Base-by-base conservation (phyloP, 2,329 filamentous ascomycete species). In the Colletotrichum acutatum region DNA sequence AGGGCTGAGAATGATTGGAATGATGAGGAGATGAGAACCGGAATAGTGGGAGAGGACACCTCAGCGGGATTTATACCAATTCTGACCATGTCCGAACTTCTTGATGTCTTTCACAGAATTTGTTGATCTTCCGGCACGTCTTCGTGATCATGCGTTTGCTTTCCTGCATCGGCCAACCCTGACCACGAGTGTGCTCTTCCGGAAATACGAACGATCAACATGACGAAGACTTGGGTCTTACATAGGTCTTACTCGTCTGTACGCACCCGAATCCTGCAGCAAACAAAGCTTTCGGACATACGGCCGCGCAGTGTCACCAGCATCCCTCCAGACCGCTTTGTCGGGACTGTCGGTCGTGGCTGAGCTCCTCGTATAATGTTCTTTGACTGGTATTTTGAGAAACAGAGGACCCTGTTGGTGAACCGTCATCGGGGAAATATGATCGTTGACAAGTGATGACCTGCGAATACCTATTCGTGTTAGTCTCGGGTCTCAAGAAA, bases 221-320 rank as follows among this genome's bases (percentile, higher is more conserved):
- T 58, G 37, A 58, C 22, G 67, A 65, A 37, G 19, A 42, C 14
- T 30, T 37, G 46, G 42, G 59, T 65, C 60, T 58, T 49, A 65
- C 60, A 65, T 37, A 69, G 52, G 67, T 68, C 60, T 65, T 42
- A 58, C 52, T 69, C 53, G 49, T 28, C 64, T 69, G 66, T 69
- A 22, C 30, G 26, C 24, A 59, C 46, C 60, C 66, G 53, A 26
- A 32, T 52, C 26, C 37, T 34, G 37, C 53, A 69, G 66, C 52
- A 69, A 69, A 69, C 60, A 58, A 28, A 59, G 8, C 37, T 28
- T 32, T 64, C 60, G 53, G 53, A 26, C 37, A 56, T 69, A 42
- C 53, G 37, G 52, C 53, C 52, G 64, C 26, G 52, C 53, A n/a
- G 60, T 69, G 34, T 54, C 28, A 69, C 53, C 34, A 28, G 34